Evolutionary conservation across 225 moss, liverwort and hornwort genomes (phyloP).

Genomic region (Antitrichia curtipendula): DNA sequence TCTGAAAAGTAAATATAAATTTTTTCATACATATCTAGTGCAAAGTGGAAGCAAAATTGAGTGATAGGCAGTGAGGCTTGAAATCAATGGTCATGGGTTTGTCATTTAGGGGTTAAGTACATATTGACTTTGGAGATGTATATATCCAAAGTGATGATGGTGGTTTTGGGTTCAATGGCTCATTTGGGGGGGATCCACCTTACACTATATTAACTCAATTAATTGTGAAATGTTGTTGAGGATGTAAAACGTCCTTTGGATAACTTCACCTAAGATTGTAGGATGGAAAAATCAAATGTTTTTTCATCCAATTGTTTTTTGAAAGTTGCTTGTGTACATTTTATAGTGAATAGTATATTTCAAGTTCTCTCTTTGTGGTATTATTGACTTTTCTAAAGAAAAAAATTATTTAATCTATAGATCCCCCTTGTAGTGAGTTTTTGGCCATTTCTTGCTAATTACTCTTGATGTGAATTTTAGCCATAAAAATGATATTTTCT

Average conservation of each 20-base stretch:
- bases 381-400: neutral
- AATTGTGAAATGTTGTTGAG: fast-evolving
- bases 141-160: neutral
- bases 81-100: too few species aligned
- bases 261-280: fast-evolving
- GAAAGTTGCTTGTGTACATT: neutral
- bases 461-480: neutral
- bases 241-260: neutral
- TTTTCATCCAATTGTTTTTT: neutral
- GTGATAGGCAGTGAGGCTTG: too few species aligned
- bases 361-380: neutral
- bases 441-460: neutral
- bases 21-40: too few species aligned
- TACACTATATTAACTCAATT: neutral
- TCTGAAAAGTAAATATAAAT: too few species aligned
- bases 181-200: fast-evolving
- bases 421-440: neutral
- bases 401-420: neutral
- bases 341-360: neutral
- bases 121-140: neutral
- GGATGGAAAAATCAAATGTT: neutral
- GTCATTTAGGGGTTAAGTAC: too few species aligned
- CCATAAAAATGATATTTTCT: neutral
- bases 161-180: fast-evolving
- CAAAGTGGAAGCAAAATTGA: too few species aligned